phyloP scores from a whole-genome alignment of 352 stramenopile species.

The Phytophthora aleatoria region DNA sequence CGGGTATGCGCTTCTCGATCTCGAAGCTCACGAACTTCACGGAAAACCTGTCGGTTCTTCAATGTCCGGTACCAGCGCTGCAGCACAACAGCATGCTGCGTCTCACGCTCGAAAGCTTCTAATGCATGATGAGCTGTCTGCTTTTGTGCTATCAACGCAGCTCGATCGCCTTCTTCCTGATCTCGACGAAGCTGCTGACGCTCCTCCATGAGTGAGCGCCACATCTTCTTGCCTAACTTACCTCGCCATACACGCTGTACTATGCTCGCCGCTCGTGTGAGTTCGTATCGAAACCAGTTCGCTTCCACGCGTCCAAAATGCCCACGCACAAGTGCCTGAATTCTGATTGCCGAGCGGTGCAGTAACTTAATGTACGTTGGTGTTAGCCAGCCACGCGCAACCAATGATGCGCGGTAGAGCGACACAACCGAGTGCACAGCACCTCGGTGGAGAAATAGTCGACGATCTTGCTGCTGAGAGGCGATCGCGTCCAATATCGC shows the following conservation, averaged over 20 bases:
- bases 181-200: slow-evolving; percentile 45
- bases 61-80: slow-evolving; percentile 73
- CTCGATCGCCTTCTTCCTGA: slow-evolving; percentile 66
- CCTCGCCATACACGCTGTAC: slow-evolving; percentile 71
- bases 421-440: slow-evolving; percentile 51
- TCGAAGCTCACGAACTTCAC: slow-evolving; percentile 34
- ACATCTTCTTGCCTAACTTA: slow-evolving; percentile 59
- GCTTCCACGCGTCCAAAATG: slow-evolving; percentile 47
- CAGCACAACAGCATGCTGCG: slow-evolving; percentile 44
- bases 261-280: slow-evolving; percentile 36
- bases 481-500: slow-evolving; percentile 37
- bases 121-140: slow-evolving; percentile 64
- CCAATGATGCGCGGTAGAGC: slow-evolving; percentile 55
- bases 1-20: slow-evolving; percentile 20
- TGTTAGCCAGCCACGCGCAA: slow-evolving; percentile 58
- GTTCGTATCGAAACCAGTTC: slow-evolving; percentile 31
- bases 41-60: slow-evolving; percentile 62
- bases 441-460: slow-evolving; percentile 61
- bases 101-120: slow-evolving; percentile 49
- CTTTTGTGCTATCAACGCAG: slow-evolving; percentile 59
- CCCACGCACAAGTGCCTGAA: slow-evolving; percentile 68
- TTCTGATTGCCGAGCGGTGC: slow-evolving; percentile 46
- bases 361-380: slow-evolving; percentile 53
- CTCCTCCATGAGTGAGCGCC: slow-evolving; percentile 55
- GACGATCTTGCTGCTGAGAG: slow-evolving; percentile 22